Percentiles rank a stretch among this genome's conserved stretches.
These are phyloP conservation scores for Cinnamomum micranthum DNA, from an alignment of 164 flowering plant species.

Conservation along the genomic window DNA sequence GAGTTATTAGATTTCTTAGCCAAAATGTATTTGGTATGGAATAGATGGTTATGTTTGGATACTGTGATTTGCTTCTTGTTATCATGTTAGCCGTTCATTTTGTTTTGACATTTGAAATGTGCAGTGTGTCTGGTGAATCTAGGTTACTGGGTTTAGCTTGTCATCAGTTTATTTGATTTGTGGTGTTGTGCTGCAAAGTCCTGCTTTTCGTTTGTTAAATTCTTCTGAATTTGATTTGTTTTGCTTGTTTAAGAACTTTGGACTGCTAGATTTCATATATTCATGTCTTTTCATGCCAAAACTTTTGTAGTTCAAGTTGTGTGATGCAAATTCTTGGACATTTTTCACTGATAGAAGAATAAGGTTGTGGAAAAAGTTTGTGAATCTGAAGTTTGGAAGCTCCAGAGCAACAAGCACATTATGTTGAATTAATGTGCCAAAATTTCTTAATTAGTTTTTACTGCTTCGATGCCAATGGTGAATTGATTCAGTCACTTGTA, in stretches of 20 bases:
- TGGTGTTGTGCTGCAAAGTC: background rate
- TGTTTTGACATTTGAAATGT: background rate
- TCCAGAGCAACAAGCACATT: background rate
- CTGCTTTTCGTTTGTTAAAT: background rate
- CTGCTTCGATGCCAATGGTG: background rate
- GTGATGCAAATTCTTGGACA: background rate
- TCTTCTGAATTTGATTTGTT: background rate
- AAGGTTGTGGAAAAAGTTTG: too few relatives aligned
- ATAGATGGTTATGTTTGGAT: background rate
- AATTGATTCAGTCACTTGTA: background rate
- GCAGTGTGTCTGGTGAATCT: too few relatives aligned
- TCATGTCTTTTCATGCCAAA: background rate
- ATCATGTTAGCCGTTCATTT: background rate
- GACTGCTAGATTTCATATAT: too few relatives aligned
- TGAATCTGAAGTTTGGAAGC: too few relatives aligned
- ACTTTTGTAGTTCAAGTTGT: background rate
- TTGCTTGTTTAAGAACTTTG: too few relatives aligned
- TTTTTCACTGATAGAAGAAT: too few relatives aligned
- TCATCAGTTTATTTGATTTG: too few relatives aligned
- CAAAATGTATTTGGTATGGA: background rate
- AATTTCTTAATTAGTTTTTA: background rate
- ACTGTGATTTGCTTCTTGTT: background rate
- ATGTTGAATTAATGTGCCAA: background rate
- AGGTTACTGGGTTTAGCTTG: too few relatives aligned
- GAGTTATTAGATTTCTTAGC: background rate